Conservation (phyloP, 495 filamentous ascomycete genomes). For the Trichoderma asperelloides region DNA sequence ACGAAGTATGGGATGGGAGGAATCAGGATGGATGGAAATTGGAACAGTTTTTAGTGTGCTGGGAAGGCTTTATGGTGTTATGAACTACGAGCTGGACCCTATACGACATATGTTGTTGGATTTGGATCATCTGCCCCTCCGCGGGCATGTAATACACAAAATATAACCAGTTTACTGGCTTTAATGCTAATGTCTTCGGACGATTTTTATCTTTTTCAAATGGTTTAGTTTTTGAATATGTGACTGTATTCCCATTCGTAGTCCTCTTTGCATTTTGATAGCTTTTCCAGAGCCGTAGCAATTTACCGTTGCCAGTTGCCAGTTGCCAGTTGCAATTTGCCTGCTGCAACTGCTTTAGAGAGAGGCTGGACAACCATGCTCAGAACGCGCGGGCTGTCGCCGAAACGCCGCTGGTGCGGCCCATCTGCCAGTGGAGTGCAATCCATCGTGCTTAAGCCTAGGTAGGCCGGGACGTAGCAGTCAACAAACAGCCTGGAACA, state of each 20-base stretch:
- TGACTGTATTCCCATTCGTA: not conserved
- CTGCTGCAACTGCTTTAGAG: too few species aligned
- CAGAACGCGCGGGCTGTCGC: too few species aligned
- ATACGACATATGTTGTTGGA: not conserved
- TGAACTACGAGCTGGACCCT: constrained; percentile 6
- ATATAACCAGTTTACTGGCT: not conserved
- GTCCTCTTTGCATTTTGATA: not conserved
- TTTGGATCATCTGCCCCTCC: not conserved
- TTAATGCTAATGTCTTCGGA: constrained; percentile 7
- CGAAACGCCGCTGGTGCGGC: too few species aligned
- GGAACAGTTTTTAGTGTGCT: not conserved
- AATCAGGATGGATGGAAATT: not conserved
- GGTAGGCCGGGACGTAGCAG: too few species aligned
- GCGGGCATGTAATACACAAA: constrained; percentile 5
- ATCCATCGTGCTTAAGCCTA: not conserved
- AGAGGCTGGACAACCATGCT: too few species aligned
- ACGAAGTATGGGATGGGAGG: not conserved
- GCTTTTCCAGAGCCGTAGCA: too few species aligned
- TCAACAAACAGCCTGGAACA: too few species aligned
- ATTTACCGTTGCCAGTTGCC: too few species aligned
- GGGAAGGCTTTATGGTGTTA: not conserved
- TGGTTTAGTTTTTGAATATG: not conserved
- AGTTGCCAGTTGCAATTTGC: not conserved
- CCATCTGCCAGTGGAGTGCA: too few species aligned
- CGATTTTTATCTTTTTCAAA: not conserved